phyloP scores from a whole-genome alignment of 176 grass and related monocot genomes.

The Avena insularis region DNA sequence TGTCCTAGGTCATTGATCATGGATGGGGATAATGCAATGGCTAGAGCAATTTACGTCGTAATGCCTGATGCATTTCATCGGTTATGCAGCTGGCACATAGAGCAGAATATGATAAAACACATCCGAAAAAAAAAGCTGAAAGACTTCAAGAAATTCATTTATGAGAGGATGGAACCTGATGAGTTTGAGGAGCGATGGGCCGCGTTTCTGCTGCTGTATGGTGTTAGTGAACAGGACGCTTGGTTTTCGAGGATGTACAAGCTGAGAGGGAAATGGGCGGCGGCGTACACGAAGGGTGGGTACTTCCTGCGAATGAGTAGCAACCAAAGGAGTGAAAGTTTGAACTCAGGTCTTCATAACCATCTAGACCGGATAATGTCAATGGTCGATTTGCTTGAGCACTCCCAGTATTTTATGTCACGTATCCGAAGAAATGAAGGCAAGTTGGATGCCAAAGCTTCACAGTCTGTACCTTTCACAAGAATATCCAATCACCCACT shows the following conservation, averaged over 20 bases:
- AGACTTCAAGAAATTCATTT: not conserved
- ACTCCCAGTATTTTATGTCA: too few relatives aligned
- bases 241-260: constrained; percentile 39
- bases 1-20: too few relatives aligned
- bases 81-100: not conserved
- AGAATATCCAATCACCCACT: too few relatives aligned
- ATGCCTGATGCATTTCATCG: too few relatives aligned
- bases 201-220: not conserved
- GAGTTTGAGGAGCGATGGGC: not conserved
- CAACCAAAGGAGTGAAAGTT: constrained; percentile 37
- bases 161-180: not conserved
- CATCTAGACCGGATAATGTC: too few relatives aligned
- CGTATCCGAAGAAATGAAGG: too few relatives aligned
- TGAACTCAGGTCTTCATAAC: constrained; percentile 18
- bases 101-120: not conserved
- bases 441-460: too few relatives aligned
- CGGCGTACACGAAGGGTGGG: constrained; percentile 32
- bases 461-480: too few relatives aligned
- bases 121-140: not conserved
- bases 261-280: constrained; percentile 9
- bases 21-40: too few relatives aligned
- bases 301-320: constrained; percentile 30
- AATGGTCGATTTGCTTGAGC: too few relatives aligned
- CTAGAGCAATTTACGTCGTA: too few relatives aligned
- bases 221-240: not conserved